Evolutionary conservation across 495 filamentous ascomycete species (phyloP).

Genomic region (Tricharina praecox): DNA sequence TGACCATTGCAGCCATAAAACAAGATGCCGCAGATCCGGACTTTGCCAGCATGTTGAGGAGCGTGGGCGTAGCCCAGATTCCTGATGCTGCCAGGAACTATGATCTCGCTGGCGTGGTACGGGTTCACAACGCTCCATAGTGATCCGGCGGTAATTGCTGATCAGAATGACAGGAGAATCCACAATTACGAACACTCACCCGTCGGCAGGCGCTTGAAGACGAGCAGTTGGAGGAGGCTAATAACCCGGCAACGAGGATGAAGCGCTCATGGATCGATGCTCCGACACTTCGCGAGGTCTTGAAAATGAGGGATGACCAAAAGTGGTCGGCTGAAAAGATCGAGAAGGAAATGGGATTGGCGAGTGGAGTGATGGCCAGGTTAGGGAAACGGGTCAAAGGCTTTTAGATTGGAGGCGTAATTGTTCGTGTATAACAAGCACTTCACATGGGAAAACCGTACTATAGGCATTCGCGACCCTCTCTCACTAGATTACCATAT

Average conservation of each 20-base stretch:
- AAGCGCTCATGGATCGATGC: neutral
- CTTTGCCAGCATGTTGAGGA: slow-evolving; percentile 4
- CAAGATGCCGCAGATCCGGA: slow-evolving; percentile 7
- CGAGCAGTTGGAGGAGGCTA: neutral
- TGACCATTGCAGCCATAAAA: neutral
- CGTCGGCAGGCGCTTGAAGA: neutral
- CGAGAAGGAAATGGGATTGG: slow-evolving; percentile 2
- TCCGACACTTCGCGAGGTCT: neutral
- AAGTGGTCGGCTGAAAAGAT: neutral
- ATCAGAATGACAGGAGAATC: neutral
- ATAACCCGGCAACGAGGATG: neutral
- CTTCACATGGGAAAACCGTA: too few relatives aligned
- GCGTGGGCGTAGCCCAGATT: slow-evolving; percentile 2
- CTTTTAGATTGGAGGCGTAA: too few relatives aligned
- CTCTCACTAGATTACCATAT: too few relatives aligned
- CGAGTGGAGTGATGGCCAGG: neutral
- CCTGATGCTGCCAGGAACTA: slow-evolving; percentile 3
- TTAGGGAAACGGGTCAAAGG: too few relatives aligned
- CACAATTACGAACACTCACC: slow-evolving; percentile 5
- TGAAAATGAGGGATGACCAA: neutral
- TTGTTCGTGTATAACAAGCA: too few relatives aligned
- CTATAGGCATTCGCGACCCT: too few relatives aligned
- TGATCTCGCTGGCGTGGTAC: neutral
- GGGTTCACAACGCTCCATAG: neutral
- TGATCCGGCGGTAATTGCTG: neutral